These are phyloP conservation scores for Avena atlantica DNA, from an alignment of 176 grass and related monocot genomes.

Conservation along the genomic window DNA sequence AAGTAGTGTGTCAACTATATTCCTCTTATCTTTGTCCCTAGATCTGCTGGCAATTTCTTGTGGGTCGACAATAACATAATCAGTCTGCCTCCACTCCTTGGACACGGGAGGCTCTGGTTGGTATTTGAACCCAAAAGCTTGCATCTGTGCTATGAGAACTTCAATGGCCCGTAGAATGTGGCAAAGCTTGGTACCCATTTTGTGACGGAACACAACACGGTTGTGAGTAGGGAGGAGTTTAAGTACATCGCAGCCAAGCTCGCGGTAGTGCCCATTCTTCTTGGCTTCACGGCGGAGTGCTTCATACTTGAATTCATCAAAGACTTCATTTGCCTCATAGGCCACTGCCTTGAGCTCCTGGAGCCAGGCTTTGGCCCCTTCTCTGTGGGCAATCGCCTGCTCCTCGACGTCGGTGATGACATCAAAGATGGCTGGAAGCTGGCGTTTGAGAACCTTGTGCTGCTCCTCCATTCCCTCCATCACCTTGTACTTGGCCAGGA, in stretches of 20 bases:
- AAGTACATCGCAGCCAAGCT: neutral
- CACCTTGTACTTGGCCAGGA: too few relatives aligned
- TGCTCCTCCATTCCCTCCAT: too few relatives aligned
- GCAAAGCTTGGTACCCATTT: conserved; percentile 14
- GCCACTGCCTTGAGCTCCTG: too few relatives aligned
- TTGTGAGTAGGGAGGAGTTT: neutral
- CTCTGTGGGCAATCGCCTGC: too few relatives aligned
- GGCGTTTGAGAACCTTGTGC: too few relatives aligned
- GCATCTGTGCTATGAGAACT: neutral
- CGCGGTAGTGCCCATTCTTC: too few relatives aligned
- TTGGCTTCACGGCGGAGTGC: too few relatives aligned
- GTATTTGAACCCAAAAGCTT: neutral
- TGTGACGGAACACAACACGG: neutral
- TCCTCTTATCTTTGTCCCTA: neutral
- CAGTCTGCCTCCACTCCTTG: neutral
- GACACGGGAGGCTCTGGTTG: neutral
- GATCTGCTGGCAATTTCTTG: neutral
- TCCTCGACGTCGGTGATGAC: too few relatives aligned
- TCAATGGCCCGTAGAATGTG: neutral
- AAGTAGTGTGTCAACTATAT: neutral
- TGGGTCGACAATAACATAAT: neutral
- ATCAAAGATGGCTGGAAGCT: too few relatives aligned
- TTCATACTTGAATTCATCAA: too few relatives aligned
- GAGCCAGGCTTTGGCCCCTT: too few relatives aligned
- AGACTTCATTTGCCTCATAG: too few relatives aligned